These are phyloP conservation scores for Arthroderma sp. DNA, from an alignment of 2,329 filamentous ascomycete species.

Conservation along the genomic window DNA sequence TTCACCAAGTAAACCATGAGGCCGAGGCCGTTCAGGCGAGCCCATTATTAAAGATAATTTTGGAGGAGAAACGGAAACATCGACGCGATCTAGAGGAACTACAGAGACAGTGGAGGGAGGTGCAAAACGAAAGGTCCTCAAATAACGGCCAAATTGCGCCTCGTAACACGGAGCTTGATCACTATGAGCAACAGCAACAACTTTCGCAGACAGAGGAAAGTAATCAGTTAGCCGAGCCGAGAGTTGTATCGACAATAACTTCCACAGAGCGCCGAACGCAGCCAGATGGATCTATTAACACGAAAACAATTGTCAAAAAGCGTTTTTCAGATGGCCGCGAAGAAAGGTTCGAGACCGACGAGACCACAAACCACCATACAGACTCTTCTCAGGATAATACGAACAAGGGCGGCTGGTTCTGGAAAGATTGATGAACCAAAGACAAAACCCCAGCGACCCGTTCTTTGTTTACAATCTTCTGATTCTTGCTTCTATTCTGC, in stretches of 20 bases:
- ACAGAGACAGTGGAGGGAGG: slow-evolving; percentile 6
- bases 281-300: slow-evolving; percentile 45
- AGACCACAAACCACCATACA: slow-evolving; percentile 5
- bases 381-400: not conserved
- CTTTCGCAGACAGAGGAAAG: not conserved
- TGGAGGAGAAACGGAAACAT: slow-evolving; percentile 19
- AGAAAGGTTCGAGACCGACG: slow-evolving; percentile 40
- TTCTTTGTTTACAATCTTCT: not conserved
- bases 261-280: slow-evolving; percentile 43
- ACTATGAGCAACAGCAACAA: slow-evolving; percentile 4
- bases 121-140: slow-evolving; percentile 2
- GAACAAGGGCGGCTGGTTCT: slow-evolving; percentile 23
- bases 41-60: slow-evolving; percentile 22
- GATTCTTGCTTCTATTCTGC: not conserved
- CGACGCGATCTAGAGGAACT: slow-evolving; percentile 14
- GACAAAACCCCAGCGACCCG: not conserved
- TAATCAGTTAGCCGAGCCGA: not conserved
- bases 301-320: slow-evolving; percentile 44
- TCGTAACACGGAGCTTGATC: slow-evolving; percentile 5
- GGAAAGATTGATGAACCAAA: slow-evolving; percentile 18
- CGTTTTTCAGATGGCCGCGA: slow-evolving; percentile 48
- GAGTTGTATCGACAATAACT: slow-evolving; percentile 43
- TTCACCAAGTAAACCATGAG: slow-evolving; percentile 25
- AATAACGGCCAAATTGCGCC: not conserved
- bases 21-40: slow-evolving; percentile 22